Percentiles rank a stretch among this genome's conserved stretches.
Evolutionary conservation across 1,284 basidiomycete species (phyloP).

Genomic region (Sphaerobolus stellatus): DNA sequence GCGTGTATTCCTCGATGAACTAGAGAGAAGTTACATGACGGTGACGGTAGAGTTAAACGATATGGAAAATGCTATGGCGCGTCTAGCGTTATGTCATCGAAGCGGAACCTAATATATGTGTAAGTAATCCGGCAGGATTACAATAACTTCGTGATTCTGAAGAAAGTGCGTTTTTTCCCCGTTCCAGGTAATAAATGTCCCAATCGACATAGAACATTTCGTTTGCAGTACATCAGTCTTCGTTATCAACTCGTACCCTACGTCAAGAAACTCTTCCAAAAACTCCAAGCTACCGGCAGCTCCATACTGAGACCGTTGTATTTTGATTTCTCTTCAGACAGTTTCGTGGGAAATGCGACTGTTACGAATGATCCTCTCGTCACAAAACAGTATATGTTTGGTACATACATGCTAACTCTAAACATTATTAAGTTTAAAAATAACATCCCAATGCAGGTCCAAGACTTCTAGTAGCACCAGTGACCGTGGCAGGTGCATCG

Average conservation of each 20-base stretch:
- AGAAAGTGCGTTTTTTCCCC: slow-evolving; percentile 27
- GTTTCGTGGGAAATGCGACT: slow-evolving; percentile 32
- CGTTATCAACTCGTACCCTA: slow-evolving; percentile 40
- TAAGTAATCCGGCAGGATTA: too few species aligned
- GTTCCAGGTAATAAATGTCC: neutral
- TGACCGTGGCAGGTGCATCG: slow-evolving; percentile 32
- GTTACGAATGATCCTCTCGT: slow-evolving; percentile 34
- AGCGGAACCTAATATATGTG: too few species aligned
- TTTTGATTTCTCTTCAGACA: slow-evolving; percentile 39
- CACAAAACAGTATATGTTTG: slow-evolving; percentile 41
- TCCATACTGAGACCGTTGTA: slow-evolving; percentile 40
- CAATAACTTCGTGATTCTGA: slow-evolving; percentile 38
- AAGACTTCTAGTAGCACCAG: slow-evolving; percentile 38
- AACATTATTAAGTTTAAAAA: neutral
- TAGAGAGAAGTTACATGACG: too few species aligned
- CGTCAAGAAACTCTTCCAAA: slow-evolving; percentile 36
- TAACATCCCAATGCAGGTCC: slow-evolving; percentile 26
- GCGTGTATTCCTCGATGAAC: too few species aligned
- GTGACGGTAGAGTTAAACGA: too few species aligned
- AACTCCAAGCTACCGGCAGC: slow-evolving; percentile 35
- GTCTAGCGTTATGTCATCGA: too few species aligned
- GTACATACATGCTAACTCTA: slow-evolving; percentile 20
- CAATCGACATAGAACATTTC: neutral
- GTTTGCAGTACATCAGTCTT: slow-evolving; percentile 36
- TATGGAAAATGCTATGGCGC: too few species aligned